These are phyloP conservation scores for Fermentozyma sake DNA, from an alignment of 1,139 yeast species.

Conservation along the genomic window DNA sequence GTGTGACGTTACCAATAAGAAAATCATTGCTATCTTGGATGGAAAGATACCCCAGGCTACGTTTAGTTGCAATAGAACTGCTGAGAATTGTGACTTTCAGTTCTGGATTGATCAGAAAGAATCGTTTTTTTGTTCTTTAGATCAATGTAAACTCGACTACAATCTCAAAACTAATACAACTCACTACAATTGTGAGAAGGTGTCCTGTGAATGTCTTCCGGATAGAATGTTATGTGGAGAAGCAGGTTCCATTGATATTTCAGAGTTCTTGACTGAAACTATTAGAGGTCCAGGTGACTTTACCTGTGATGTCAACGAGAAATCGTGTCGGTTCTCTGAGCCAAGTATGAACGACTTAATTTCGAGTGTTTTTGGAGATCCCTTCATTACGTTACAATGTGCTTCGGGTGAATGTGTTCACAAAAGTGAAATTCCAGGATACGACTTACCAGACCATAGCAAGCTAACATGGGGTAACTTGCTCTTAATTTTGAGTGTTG, in stretches of 20 bases:
- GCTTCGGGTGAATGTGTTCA: slow-evolving; percentile 88
- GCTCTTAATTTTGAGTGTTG: slow-evolving; percentile 46
- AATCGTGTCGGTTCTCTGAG: slow-evolving; percentile 76
- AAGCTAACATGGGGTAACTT: slow-evolving; percentile 47
- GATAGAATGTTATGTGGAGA: slow-evolving; percentile 93
- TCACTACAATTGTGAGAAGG: slow-evolving; percentile 70
- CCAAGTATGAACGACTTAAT: slow-evolving; percentile 95
- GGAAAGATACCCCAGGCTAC: slow-evolving; percentile 91
- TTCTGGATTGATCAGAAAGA: slow-evolving; percentile 93
- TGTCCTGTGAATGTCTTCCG: slow-evolving; percentile 83
- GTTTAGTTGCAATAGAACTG: slow-evolving; percentile 74
- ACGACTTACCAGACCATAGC: slow-evolving; percentile 59
- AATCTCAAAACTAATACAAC: slow-evolving; percentile 65
- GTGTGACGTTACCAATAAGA: slow-evolving; percentile 91
- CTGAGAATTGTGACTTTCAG: slow-evolving; percentile 75
- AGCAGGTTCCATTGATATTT: slow-evolving; percentile 87
- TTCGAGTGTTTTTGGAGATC: slow-evolving; percentile 87
- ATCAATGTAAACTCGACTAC: slow-evolving; percentile 63
- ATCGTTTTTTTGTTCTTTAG: slow-evolving; percentile 83
- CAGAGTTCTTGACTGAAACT: slow-evolving; percentile 86
- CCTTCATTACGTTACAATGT: slow-evolving; percentile 76
- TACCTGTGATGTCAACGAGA: slow-evolving; percentile 61
- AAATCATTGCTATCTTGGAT: slow-evolving; percentile 71
- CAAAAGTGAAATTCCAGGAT: slow-evolving; percentile 89
- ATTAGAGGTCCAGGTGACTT: slow-evolving; percentile 93